A percentile compares a stretch with the other conserved stretches of the same genome.
Evolutionary conservation across 768 basidiomycete genomes (phyloP).

Genomic region (Dentipellis fragilis): DNA sequence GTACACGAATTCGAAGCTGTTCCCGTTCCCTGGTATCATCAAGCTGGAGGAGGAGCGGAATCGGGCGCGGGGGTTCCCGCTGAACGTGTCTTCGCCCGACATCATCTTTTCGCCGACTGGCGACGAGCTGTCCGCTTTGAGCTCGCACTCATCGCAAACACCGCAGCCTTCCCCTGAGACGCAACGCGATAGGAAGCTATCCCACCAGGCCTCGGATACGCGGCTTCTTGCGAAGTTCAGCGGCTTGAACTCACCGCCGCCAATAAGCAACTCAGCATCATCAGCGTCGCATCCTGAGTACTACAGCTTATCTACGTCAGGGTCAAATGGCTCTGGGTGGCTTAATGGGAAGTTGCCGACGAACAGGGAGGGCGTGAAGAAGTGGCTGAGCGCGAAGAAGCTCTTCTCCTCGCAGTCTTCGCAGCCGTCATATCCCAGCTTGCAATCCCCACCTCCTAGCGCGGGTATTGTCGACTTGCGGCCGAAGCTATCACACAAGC

Average conservation of each 20-base stretch:
- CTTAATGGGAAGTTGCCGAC: slow-evolving; percentile 48
- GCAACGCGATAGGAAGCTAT: slow-evolving; percentile 49
- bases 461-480: slow-evolving; percentile 23
- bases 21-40: slow-evolving; percentile 84
- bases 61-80: slow-evolving; percentile 41
- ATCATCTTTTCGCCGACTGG: slow-evolving; percentile 33
- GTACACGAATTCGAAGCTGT: slow-evolving; percentile 72
- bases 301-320: slow-evolving; percentile 28
- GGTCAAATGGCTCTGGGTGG: slow-evolving; percentile 24
- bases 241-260: slow-evolving; percentile 25
- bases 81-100: slow-evolving; percentile 40
- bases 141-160: slow-evolving; percentile 38
- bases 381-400: slow-evolving; percentile 64
- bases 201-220: slow-evolving; percentile 62
- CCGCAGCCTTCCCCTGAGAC: slow-evolving; percentile 37
- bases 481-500: slow-evolving; percentile 43
- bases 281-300: slow-evolving; percentile 43
- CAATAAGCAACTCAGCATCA: slow-evolving; percentile 31
- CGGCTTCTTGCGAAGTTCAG: slow-evolving; percentile 49
- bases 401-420: slow-evolving; percentile 36
- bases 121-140: slow-evolving; percentile 32
- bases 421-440: slow-evolving; percentile 7
- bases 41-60: slow-evolving; percentile 61
- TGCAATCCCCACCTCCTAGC: slow-evolving; percentile 18
- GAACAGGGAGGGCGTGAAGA: slow-evolving; percentile 69